phyloP scores from a whole-genome alignment of 2,329 filamentous ascomycete genomes.

The Xylaria arbuscula region DNA sequence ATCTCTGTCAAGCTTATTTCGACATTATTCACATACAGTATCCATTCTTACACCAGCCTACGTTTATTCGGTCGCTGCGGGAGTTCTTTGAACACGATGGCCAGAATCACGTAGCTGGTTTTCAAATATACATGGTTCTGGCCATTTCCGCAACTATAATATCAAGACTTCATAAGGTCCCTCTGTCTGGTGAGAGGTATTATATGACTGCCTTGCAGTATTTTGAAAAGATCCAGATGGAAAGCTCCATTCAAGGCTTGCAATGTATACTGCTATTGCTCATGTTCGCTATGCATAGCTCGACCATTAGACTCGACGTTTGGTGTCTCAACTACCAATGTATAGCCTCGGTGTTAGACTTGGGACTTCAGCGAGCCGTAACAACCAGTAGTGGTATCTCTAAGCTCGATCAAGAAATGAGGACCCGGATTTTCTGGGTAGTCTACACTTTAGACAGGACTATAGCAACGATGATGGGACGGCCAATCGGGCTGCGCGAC shows the following conservation, averaged over 20 bases:
- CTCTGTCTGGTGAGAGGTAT: conserved; percentile 61
- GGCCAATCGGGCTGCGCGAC: conserved; percentile 65
- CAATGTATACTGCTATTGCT: conserved; percentile 61
- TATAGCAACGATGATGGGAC: conserved; percentile 66
- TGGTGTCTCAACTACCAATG: conserved; percentile 69
- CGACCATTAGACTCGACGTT: conserved; percentile 60
- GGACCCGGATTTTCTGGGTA: conserved; percentile 67
- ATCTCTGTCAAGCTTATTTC: conserved; percentile 61
- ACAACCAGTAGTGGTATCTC: conserved; percentile 57
- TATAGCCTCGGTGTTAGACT: conserved; percentile 61
- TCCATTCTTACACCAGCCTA: conserved; percentile 60
- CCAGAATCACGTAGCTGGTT: conserved; percentile 51
- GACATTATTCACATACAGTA: conserved; percentile 60
- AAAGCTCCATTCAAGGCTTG: conserved; percentile 61
- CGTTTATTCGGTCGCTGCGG: conserved; percentile 53
- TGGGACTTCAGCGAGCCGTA: conserved; percentile 64
- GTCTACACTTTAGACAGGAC: conserved; percentile 63
- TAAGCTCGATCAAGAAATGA: conserved; percentile 62
- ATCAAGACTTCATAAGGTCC: conserved; percentile 56
- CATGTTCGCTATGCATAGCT: conserved; percentile 63
- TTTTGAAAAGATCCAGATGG: conserved; percentile 59
- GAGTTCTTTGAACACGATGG: conserved; percentile 50
- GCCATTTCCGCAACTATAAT: conserved; percentile 61
- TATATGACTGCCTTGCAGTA: conserved; percentile 60
- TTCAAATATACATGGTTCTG: conserved; percentile 65